Base-by-base conservation (phyloP, 192 early-diverging fungal genomes). In the Coemansia umbellata region DNA sequence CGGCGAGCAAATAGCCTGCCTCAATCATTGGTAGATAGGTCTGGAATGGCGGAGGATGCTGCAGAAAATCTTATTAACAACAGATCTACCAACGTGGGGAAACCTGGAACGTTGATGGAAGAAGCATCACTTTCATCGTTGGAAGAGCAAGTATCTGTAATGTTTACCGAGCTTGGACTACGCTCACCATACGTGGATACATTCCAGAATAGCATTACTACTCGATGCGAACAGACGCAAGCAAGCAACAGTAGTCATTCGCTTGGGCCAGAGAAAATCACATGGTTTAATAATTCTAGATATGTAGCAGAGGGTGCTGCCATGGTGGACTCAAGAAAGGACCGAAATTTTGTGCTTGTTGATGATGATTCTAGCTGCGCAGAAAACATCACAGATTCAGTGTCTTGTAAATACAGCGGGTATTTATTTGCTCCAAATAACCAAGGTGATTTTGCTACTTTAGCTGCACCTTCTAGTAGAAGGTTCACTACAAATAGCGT, bases 341-440 rank as follows among this genome's bases (percentile, higher is more conserved):
- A 40, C 23, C 50, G 44, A 37, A 40, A 55, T 26, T 44, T 74
- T 32, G 48, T 63, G 24, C 60, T 74, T 23, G 27, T 50, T 4
- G 71, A 74, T 27, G 65, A 67, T 17, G 71, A 74, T 37, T 74
- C 71, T 24, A 74, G 71, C 41, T 53, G 56, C 14, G 50, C 64
- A 30, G 71, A 74, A 32, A 45, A 40, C 14, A 32, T 32, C 3
- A 43, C 35, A 10, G 50, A 58, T 27, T 27, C 21, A 27, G n/a
- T 26, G 15, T 4, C 24, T 2, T 13, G 23, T 5, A 44, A 18
- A 14, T 3, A 27, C 8, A 22, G 11, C 23, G 23, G 42, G 6
- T 24, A 1, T n/a, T n/a, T 11, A 6, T 11, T n/a, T n/a, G n/a
- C n/a, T n/a, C n/a, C n/a, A n/a, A n/a, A n/a, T n/a, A n/a, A n/a